Percentiles rank a stretch among this genome's conserved stretches.
Conservation (phyloP, 192 early-diverging fungal species). For the Coemansia sp. region DNA sequence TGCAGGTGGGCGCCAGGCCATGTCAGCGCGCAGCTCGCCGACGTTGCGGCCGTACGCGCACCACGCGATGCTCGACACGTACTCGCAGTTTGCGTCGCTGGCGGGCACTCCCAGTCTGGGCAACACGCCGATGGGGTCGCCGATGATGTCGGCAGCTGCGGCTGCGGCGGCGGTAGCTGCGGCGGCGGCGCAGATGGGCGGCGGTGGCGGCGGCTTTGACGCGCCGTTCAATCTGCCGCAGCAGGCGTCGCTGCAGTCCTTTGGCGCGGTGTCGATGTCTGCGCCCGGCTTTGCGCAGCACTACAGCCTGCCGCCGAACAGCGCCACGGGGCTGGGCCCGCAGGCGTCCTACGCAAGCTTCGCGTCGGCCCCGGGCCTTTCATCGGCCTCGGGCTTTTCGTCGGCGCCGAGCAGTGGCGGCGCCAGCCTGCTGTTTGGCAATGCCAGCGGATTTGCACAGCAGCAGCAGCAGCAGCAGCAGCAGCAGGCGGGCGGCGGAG, state of each 20-base stretch:
- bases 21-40: conserved; percentile 55
- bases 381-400: no score
- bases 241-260: neutral
- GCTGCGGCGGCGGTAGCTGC: neutral
- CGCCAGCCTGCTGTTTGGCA: conserved; percentile 4
- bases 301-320: neutral
- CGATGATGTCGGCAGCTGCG: conserved; percentile 36
- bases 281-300: no score
- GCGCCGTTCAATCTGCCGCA: conserved; percentile 52
- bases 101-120: conserved; percentile 51
- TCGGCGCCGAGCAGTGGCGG: no score
- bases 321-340: neutral
- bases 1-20: conserved; percentile 31
- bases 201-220: conserved; percentile 49
- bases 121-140: conserved; percentile 52
- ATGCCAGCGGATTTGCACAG: neutral
- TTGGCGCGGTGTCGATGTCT: neutral
- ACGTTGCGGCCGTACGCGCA: conserved; percentile 41
- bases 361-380: no score
- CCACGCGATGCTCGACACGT: conserved; percentile 40
- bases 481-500: no score
- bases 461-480: neutral
- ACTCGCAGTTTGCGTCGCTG: conserved; percentile 56
- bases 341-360: no score
- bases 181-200: conserved; percentile 26